Percentiles rank a stretch among this genome's conserved stretches.
Conservation (phyloP, 371 early-diverging fungal species). For the Scutellospora calospora region DNA sequence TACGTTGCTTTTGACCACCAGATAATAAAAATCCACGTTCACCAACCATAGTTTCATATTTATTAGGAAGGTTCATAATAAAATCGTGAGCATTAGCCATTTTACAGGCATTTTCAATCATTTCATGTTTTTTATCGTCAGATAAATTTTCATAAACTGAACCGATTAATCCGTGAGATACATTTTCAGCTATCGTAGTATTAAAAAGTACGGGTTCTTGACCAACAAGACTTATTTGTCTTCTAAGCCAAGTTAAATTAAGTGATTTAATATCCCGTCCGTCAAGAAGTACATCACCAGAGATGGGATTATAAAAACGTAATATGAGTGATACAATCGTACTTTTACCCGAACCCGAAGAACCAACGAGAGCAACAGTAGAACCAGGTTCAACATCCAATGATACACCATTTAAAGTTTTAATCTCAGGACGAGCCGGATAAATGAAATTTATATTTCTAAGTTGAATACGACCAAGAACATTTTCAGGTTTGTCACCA, state of each 20-base stretch:
- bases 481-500: constrained; percentile 58
- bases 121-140: constrained; percentile 43
- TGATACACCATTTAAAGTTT: constrained; percentile 62
- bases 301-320: constrained; percentile 88
- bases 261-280: constrained; percentile 71
- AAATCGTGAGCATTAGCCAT: constrained; percentile 80
- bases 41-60: constrained; percentile 76
- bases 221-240: constrained; percentile 84
- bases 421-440: constrained; percentile 78
- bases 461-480: constrained; percentile 77
- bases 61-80: constrained; percentile 74
- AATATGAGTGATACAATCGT: constrained; percentile 88
- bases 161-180: constrained; percentile 68
- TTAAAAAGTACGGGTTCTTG: constrained; percentile 93
- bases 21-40: constrained; percentile 64
- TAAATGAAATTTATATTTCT: constrained; percentile 75
- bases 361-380: constrained; percentile 77
- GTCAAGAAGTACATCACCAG: constrained; percentile 74
- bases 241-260: constrained; percentile 79
- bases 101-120: constrained; percentile 65
- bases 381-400: constrained; percentile 65
- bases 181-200: constrained; percentile 82
- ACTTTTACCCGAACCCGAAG: constrained; percentile 90
- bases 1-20: constrained; percentile 69
- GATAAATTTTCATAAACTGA: constrained; percentile 46